Base-by-base conservation (phyloP, 78 protist genomes). In the Dictyostelium capitatum region DNA sequence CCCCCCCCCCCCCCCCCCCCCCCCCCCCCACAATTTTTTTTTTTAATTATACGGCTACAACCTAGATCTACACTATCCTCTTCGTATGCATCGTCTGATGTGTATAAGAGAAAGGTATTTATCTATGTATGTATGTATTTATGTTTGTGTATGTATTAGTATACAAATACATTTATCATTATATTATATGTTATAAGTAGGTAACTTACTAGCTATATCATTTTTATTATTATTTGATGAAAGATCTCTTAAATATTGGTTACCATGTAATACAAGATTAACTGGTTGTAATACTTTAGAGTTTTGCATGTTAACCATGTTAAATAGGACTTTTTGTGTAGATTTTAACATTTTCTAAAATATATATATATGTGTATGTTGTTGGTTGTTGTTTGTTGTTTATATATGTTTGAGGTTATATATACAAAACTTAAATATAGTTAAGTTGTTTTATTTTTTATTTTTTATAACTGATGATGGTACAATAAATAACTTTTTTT, bases 231-330 rank as follows among this genome's bases (percentile, higher is more conserved):
- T 80, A n/a, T 64, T 41, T n/a, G 32, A 43, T 62, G 46, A 47
- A 37, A 83, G 23, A 32, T 54, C 41, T 11, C 41, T 30, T 41
- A 83, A 28, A 37, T 70, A 83, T 41, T 67, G 47, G 41, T 83
- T 83, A 12, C 90, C 90, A 54, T 51, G 53, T 6, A 83, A n/a
- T 6, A 83, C 90, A 3, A 83, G 23, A 17, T 47, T 11, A 20
- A 53, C 72, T 12, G 90, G 90, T 72, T 62, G 62, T 10, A 83
- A 54, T 6, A 70, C 67, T n/a, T 25, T 54, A 53, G 80, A 53
- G 19, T 30, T 47, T 64, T 19, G 57, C 3, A 43, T 20, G 28
- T n/a, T 47, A 6, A 12, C 43, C 53, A 72, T 20, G 11, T 8
- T 19, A 17, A 1, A 43, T 37, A 72, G 53, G 10, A n/a, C 57